phyloP scores from a whole-genome alignment of 176 grass and related monocot species.

The Triticum timopheevii region DNA sequence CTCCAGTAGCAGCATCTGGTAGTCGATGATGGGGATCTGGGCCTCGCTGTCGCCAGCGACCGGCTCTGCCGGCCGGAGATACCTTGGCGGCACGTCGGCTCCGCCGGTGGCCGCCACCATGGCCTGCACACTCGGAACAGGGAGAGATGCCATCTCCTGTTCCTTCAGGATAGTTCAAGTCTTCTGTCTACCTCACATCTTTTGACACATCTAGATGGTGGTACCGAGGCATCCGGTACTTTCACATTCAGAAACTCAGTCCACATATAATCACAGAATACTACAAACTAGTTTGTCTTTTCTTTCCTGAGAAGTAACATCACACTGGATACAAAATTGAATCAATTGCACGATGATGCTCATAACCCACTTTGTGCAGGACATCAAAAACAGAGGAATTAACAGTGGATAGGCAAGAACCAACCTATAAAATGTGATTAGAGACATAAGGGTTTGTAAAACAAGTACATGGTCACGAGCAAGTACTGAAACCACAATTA shows the following conservation, averaged over 20 bases:
- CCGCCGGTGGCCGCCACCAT: not conserved
- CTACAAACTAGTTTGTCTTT: not conserved
- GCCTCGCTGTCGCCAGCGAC: not conserved
- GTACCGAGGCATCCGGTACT: not conserved
- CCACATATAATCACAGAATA: not conserved
- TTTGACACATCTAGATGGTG: not conserved
- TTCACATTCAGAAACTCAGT: not conserved
- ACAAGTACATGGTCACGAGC: not conserved
- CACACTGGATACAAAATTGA: not conserved
- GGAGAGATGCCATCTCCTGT: conserved; percentile 34
- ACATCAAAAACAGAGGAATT: not conserved
- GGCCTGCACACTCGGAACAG: conserved; percentile 40
- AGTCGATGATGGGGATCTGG: conserved; percentile 32
- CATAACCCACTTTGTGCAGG: not conserved
- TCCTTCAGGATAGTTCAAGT: not conserved
- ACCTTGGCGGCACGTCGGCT: conserved; percentile 7
- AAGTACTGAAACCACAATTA: not conserved
- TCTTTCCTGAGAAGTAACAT: not conserved
- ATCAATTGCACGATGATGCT: not conserved
- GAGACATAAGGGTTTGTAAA: not conserved
- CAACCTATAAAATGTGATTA: not conserved
- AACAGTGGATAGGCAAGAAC: not conserved
- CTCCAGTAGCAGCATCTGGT: conserved; percentile 1
- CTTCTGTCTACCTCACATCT: not conserved
- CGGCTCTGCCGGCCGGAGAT: conserved; percentile 8